phyloP scores from a whole-genome alignment of 2,329 filamentous ascomycete genomes.

The Coleophoma crateriformis region DNA sequence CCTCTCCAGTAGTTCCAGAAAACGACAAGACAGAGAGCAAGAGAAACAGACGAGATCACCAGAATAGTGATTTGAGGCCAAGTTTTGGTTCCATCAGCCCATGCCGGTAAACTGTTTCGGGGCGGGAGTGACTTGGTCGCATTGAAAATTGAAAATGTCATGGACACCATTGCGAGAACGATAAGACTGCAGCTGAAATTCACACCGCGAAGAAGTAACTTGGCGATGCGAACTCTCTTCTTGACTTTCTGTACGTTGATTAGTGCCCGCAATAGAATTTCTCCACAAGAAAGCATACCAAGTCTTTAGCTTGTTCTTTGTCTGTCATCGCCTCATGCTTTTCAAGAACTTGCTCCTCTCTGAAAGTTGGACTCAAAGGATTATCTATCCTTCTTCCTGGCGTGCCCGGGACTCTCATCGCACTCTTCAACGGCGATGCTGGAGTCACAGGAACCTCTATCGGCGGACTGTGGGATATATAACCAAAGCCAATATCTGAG shows the following conservation, averaged over 20 bases:
- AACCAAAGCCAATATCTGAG: slow-evolving; percentile 88
- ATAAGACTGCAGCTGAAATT: slow-evolving; percentile 97
- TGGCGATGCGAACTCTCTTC: slow-evolving; percentile 83
- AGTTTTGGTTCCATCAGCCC: slow-evolving; percentile 71
- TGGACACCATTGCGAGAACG: slow-evolving; percentile 81
- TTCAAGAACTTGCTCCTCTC: slow-evolving; percentile 81
- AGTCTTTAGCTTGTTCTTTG: slow-evolving; percentile 78
- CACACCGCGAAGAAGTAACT: slow-evolving; percentile 89
- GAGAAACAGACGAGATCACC: slow-evolving; percentile 71
- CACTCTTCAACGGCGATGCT: slow-evolving; percentile 80
- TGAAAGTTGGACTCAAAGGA: slow-evolving; percentile 85
- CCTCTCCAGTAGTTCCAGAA: slow-evolving; percentile 84
- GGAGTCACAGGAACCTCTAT: slow-evolving; percentile 62
- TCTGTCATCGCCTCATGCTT: slow-evolving; percentile 78
- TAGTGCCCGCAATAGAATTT: slow-evolving; percentile 20
- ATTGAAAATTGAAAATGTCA: slow-evolving; percentile 91
- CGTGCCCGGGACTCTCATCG: slow-evolving; percentile 81
- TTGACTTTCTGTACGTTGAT: slow-evolving; percentile 73
- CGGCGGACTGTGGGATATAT: slow-evolving; percentile 58
- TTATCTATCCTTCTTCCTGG: slow-evolving; percentile 68
- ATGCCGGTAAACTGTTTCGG: slow-evolving; percentile 77
- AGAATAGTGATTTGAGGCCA: slow-evolving; percentile 92
- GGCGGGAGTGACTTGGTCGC: slow-evolving; percentile 69
- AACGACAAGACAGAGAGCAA: slow-evolving; percentile 72
- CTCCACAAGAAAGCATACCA: slow-evolving; percentile 55